phyloP scores from a whole-genome alignment of 331 rosid genomes.

The Saraca asoca region DNA sequence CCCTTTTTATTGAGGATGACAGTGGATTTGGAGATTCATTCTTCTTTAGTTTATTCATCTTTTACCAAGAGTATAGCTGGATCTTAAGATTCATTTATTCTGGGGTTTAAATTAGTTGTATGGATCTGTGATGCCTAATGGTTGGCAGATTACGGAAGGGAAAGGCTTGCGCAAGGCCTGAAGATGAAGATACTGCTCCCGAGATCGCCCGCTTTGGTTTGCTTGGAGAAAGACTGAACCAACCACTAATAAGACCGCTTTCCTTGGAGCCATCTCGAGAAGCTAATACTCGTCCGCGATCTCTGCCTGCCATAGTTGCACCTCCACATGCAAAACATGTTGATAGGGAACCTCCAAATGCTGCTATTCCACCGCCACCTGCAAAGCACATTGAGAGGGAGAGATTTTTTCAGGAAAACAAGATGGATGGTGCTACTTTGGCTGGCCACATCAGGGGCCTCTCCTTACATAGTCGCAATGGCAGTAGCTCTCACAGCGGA shows the following conservation, averaged over 20 bases:
- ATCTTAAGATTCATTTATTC: slow-evolving; percentile 13
- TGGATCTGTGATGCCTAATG: slow-evolving; percentile 18
- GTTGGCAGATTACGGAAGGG: slow-evolving; percentile 84
- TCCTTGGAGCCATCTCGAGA: slow-evolving; percentile 50
- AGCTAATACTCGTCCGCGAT: slow-evolving; percentile 25
- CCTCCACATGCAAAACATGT: slow-evolving; percentile 68
- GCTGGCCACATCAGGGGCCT: slow-evolving; percentile 76
- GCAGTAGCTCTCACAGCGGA: slow-evolving; percentile 83
- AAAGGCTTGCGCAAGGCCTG: slow-evolving; percentile 87
- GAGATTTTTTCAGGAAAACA: slow-evolving; percentile 80
- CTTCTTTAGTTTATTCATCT: background rate
- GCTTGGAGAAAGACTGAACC: slow-evolving; percentile 74
- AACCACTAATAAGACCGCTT: slow-evolving; percentile 80
- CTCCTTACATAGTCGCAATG: slow-evolving; percentile 76
- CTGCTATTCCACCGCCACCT: slow-evolving; percentile 89
- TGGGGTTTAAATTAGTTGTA: too few relatives aligned
- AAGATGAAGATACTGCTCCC: slow-evolving; percentile 60
- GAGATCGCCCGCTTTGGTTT: slow-evolving; percentile 55
- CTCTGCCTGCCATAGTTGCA: slow-evolving; percentile 48
- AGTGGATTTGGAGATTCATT: background rate
- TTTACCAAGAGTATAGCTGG: slow-evolving; percentile 10
- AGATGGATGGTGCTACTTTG: slow-evolving; percentile 61
- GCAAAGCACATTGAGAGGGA: slow-evolving; percentile 87
- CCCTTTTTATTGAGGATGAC: background rate
- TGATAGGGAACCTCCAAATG: slow-evolving; percentile 50